phyloP scores from a whole-genome alignment of 495 filamentous ascomycete species.

The Talaromyces stipitatus region DNA sequence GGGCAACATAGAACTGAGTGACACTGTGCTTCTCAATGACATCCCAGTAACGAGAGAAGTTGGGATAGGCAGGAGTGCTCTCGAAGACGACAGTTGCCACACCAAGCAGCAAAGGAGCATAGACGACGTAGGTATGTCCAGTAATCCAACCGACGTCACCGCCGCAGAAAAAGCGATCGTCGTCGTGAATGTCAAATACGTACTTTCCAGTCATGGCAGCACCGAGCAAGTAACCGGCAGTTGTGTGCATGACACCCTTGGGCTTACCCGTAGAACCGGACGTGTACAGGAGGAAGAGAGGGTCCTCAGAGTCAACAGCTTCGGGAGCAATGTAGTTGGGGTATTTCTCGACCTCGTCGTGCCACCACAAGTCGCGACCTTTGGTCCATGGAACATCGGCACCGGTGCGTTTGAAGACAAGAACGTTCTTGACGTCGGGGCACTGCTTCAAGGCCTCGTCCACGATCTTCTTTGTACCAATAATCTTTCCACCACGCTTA shows the following conservation, averaged over 20 bases:
- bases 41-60: constrained; percentile 98
- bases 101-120: constrained; percentile 87
- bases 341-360: constrained; percentile 95
- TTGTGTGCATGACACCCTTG: constrained; percentile 98
- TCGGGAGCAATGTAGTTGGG: constrained; percentile 84
- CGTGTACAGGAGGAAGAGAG: constrained; percentile 95
- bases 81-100: constrained; percentile 97
- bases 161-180: constrained; percentile 92
- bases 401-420: constrained; percentile 95
- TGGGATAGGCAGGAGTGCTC: constrained; percentile 93
- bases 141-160: constrained; percentile 99
- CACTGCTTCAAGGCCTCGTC: constrained; percentile 97
- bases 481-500: constrained; percentile 94
- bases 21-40: constrained; percentile 92
- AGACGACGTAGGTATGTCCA: constrained; percentile 98
- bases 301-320: constrained; percentile 85
- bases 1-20: constrained; percentile 97
- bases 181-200: constrained; percentile 95
- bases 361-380: constrained; percentile 94
- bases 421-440: constrained; percentile 74
- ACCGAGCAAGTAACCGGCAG: constrained; percentile 86
- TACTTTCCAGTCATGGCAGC: constrained; percentile 95
- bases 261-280: constrained; percentile 97
- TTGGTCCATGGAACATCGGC: constrained; percentile 84
- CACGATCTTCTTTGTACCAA: constrained; percentile 98